These are phyloP conservation scores for Colletotrichum echinochloae DNA, from an alignment of 2,329 filamentous ascomycete genomes.

Conservation along the genomic window DNA sequence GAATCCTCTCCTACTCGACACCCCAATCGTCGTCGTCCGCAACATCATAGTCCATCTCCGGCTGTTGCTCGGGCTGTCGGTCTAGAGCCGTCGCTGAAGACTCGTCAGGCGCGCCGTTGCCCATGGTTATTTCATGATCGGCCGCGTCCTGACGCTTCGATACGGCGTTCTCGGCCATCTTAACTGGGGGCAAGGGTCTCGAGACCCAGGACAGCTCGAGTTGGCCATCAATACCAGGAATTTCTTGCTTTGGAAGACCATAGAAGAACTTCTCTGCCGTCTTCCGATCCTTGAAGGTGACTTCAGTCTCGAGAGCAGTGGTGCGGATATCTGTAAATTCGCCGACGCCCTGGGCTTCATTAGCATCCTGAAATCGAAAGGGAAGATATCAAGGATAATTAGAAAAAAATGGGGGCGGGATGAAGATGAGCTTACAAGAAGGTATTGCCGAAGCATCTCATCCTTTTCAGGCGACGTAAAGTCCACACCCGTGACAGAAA, in stretches of 20 bases:
- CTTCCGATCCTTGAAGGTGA: slow-evolving; percentile 75
- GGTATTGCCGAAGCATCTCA: slow-evolving; percentile 77
- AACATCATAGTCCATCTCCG: slow-evolving; percentile 66
- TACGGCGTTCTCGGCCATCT: slow-evolving; percentile 30
- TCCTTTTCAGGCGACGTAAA: slow-evolving; percentile 73
- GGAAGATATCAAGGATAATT: not conserved
- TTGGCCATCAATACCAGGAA: slow-evolving; percentile 71
- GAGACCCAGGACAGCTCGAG: slow-evolving; percentile 74
- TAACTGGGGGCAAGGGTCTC: slow-evolving; percentile 46
- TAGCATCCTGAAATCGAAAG: not conserved
- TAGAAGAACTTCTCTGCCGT: slow-evolving; percentile 79
- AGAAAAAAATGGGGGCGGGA: no score
- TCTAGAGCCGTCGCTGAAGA: slow-evolving; percentile 38
- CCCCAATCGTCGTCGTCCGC: slow-evolving; percentile 64
- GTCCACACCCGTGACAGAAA: slow-evolving; percentile 73
- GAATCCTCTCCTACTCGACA: slow-evolving; percentile 35
- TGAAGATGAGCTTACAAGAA: slow-evolving; percentile 66
- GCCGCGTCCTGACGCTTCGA: slow-evolving; percentile 21
- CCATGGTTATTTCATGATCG: slow-evolving; percentile 37
- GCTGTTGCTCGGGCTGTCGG: slow-evolving; percentile 49
- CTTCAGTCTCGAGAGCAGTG: slow-evolving; percentile 59
- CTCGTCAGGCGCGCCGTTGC: slow-evolving; percentile 35
- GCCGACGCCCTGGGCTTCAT: slow-evolving; percentile 64
- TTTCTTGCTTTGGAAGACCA: slow-evolving; percentile 64
- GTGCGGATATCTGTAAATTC: slow-evolving; percentile 71